Evolutionary conservation across 2,329 filamentous ascomycete species (phyloP).

Genomic region (Tolypocladium cylindrosporum): DNA sequence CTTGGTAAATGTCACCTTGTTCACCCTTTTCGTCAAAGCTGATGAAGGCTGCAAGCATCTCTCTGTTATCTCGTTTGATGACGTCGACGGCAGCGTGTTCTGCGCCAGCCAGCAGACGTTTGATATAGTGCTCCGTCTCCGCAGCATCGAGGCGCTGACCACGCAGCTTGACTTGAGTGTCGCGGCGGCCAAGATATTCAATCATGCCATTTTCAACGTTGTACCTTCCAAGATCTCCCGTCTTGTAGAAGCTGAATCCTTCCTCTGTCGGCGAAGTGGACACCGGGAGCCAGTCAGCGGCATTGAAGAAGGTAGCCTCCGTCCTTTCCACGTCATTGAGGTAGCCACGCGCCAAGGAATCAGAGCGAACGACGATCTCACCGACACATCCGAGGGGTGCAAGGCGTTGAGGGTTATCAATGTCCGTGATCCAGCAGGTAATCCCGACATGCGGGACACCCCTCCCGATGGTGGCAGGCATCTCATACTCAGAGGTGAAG

Average conservation of each 20-base stretch:
- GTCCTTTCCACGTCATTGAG: slow-evolving; percentile 41
- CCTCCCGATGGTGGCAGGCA: slow-evolving; percentile 4
- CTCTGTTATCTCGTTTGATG: background rate
- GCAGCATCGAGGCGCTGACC: slow-evolving; percentile 11
- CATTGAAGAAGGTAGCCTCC: slow-evolving; percentile 35
- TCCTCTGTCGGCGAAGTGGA: background rate
- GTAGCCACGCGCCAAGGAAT: slow-evolving; percentile 41
- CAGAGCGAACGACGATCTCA: slow-evolving; percentile 15
- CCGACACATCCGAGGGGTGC: slow-evolving; percentile 10
- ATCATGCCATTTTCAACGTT: slow-evolving; percentile 12
- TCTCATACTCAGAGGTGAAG: background rate
- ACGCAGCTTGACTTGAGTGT: slow-evolving; percentile 16
- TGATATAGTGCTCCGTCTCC: background rate
- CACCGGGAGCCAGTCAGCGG: slow-evolving; percentile 23
- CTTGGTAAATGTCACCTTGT: background rate
- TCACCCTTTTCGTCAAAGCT: background rate
- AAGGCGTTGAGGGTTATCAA: slow-evolving; percentile 3
- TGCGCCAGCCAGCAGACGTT: background rate
- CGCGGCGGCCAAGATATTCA: background rate
- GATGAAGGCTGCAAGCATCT: background rate
- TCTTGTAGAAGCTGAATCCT: slow-evolving; percentile 15
- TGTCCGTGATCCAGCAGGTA: background rate
- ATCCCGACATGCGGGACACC: background rate
- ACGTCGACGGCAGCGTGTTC: slow-evolving; percentile 5
- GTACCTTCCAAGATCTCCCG: slow-evolving; percentile 18